phyloP scores from a whole-genome alignment of 805 yeast genomes.

The Pichia nanzhaoensis region DNA sequence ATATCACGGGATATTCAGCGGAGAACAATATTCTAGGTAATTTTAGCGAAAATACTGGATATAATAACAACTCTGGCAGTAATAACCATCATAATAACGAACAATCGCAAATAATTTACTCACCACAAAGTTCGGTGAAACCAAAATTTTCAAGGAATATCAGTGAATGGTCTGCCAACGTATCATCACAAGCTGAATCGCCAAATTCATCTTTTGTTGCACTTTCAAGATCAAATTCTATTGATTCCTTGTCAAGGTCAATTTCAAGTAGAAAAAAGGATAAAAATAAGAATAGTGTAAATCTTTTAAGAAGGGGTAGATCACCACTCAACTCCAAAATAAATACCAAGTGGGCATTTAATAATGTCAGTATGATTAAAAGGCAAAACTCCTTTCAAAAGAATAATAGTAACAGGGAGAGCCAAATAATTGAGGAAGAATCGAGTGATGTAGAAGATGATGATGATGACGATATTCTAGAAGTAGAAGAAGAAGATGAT shows the following conservation, averaged over 20 bases:
- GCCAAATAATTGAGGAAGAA: slow-evolving; percentile 35
- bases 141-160: slow-evolving; percentile 27
- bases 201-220: slow-evolving; percentile 30
- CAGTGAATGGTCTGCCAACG: slow-evolving; percentile 29
- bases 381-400: slow-evolving; percentile 30
- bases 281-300: slow-evolving; percentile 12
- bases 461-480: slow-evolving; percentile 5
- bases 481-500: slow-evolving; percentile 1
- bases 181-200: slow-evolving; percentile 26
- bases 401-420: slow-evolving; percentile 51
- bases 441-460: slow-evolving; percentile 7
- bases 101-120: slow-evolving; percentile 1
- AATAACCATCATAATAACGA: not conserved
- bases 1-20: slow-evolving; percentile 32
- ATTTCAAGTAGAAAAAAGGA: slow-evolving; percentile 23
- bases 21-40: slow-evolving; percentile 18
- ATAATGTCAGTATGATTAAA: slow-evolving; percentile 7
- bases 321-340: slow-evolving; percentile 27
- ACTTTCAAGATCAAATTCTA: slow-evolving; percentile 30
- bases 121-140: slow-evolving; percentile 12
- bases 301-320: slow-evolving; percentile 26
- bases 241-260: slow-evolving; percentile 30
- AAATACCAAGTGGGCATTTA: slow-evolving; percentile 27
- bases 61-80: not conserved
- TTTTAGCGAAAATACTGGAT: not conserved